Evolutionary conservation across 805 yeast genomes (phyloP), one percentile per base, ranked within the genome.

Genomic region (Nakazawaea sp.): DNA sequence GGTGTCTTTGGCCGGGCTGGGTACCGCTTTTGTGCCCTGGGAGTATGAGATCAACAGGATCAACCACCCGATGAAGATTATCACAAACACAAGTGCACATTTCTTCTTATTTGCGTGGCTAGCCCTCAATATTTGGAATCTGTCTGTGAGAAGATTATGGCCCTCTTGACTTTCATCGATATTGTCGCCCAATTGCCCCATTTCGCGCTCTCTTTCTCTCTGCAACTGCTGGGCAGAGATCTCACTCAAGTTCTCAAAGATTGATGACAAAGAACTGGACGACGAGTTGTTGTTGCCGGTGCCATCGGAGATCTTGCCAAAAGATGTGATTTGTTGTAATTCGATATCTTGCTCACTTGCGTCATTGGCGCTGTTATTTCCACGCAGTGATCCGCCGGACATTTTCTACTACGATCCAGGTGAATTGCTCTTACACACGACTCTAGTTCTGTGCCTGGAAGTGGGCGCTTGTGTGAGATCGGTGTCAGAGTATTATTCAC

Each of bases 191-290:
- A n/a, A n/a, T n/a, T n/a, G n/a, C n/a, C n/a, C n/a, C n/a, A 28
- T 17, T 15, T 30, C 33, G 9, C 19, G 25, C 9, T 27, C 32
- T 28, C 9, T 21, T 36, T 10, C 20, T 18, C 13, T 35, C 7
- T 5, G 49, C 50, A 27, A 49, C 35, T 9, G 47, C 45, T 26
- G 46, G 44, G 17, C 67, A 46, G 52, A 63, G 61, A 11, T 50
- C 38, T 40, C 30, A 29, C 33, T 43, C 18, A 47, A 36, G 16
- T 26, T 35, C 27, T 47, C 49, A 2, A 47, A 40, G 4, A 42
- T 37, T 18, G 36, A 32, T 7, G 45, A 40, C 30, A 41, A 36
- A n/a, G 28, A 33, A 7, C 19, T 16, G 30, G 30, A 6, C 12
- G 30, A 28, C 16, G 5, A 6, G 11, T 16, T 5, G 11, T 16